Evolutionary conservation across 106 monocot genomes (phyloP), one percentile per base, ranked within the genome.

Genomic region (Triglochin maritima): DNA sequence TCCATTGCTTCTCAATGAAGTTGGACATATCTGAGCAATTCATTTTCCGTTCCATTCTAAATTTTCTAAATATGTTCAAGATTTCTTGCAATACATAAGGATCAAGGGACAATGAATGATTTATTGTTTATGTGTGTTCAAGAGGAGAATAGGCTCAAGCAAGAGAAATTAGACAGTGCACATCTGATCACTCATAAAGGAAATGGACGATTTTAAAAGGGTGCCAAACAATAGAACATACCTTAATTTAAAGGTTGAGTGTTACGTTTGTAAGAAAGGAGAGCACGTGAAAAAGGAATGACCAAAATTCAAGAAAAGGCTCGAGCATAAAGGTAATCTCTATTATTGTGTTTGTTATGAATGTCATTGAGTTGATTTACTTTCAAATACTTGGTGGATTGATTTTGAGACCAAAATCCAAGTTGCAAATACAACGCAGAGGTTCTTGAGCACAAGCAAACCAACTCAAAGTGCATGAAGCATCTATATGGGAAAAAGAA

Each of bases 391-490:
- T 41, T 74, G 53, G 65, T 77, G 60, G 77, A 70, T 69, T 77
- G 77, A 73, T 49, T 74, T 10, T 46, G 49, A 66, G 55, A 44
- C 51, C 66, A 70, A 68, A 55, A 70, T 74, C 62, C 73, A 69
- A 65, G 63, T 81, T 70, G 43, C 66, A 4, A 81, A 59, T 54
- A 54, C 65, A 8, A 50, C 70, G 69, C 17, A 77, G 15, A 70
- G 69, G 2, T 60, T 70, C 5, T n/a, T 62, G 46, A 60, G 11
- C 46, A 42, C 1, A 70, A 69, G 59, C 46, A 59, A 50, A 17
- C 72, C 54, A 61, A 60, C 9, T 14, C 8, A 17, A 59, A 72
- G 29, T 77, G 57, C 72, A 43, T 10, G 53, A 47, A 42, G 12
- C 46, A 69, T 73, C 43, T 29, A 43, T 69, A 59, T 5, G 2